phyloP scores from a whole-genome alignment of 371 early-diverging fungal genomes.

The Syncephalastrum contaminatum region DNA sequence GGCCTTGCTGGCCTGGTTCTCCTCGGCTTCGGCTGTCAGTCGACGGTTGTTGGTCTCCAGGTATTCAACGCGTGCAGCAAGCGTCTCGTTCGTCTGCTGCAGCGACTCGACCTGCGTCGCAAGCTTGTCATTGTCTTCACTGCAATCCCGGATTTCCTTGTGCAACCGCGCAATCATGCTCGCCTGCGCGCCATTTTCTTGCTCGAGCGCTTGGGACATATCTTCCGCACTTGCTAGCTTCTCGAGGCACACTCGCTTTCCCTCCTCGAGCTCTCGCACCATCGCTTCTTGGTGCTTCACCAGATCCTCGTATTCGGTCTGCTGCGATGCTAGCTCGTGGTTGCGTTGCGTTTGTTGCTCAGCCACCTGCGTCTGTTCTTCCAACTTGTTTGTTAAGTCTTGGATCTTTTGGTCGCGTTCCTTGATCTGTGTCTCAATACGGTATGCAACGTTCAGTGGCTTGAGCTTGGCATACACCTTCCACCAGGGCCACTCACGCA shows the following conservation, averaged over 20 bases:
- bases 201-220: slow-evolving; percentile 35
- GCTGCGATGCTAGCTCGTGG: slow-evolving; percentile 54
- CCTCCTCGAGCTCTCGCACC: slow-evolving; percentile 55
- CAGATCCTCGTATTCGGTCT: slow-evolving; percentile 40
- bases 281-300: slow-evolving; percentile 44
- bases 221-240: slow-evolving; percentile 62
- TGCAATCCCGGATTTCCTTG: slow-evolving; percentile 50
- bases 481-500: slow-evolving; percentile 97
- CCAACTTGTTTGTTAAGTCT: slow-evolving; percentile 44
- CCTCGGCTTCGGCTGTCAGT: not conserved
- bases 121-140: slow-evolving; percentile 41
- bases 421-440: slow-evolving; percentile 61
- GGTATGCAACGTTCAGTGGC: slow-evolving; percentile 91
- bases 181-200: slow-evolving; percentile 60
- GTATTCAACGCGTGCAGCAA: slow-evolving; percentile 55
- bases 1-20: not conserved
- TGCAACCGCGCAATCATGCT: slow-evolving; percentile 37
- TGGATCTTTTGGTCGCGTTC: slow-evolving; percentile 57
- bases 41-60: slow-evolving; percentile 28
- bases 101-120: slow-evolving; percentile 53
- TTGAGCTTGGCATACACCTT: slow-evolving; percentile 95
- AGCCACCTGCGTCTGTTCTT: slow-evolving; percentile 53
- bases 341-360: slow-evolving; percentile 44
- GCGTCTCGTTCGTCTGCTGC: slow-evolving; percentile 22
- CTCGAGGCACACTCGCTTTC: slow-evolving; percentile 55